Evolutionary conservation across 2,329 filamentous ascomycete genomes (phyloP).

Genomic region (Waltergamsia citrina): DNA sequence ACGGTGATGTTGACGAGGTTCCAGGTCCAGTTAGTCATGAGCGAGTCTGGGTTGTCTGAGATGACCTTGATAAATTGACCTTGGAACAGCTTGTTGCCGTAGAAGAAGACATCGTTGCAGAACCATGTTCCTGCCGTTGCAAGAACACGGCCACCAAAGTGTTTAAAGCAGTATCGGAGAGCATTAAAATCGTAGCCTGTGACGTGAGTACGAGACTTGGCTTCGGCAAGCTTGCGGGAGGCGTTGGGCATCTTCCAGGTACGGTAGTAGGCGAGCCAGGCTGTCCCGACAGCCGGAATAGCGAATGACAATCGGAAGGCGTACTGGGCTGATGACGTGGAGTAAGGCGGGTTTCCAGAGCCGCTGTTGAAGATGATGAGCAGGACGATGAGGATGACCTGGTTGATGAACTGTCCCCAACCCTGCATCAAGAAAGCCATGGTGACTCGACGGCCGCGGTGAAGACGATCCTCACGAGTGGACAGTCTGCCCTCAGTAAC

Average conservation of each 20-base stretch:
- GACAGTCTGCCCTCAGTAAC: conserved; percentile 80
- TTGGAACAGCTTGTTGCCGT: conserved; percentile 98
- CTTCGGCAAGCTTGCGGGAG: conserved; percentile 68
- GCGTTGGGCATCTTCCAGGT: conserved; percentile 89
- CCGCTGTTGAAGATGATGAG: conserved; percentile 84
- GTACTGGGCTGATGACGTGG: conserved; percentile 69
- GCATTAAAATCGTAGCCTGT: conserved; percentile 90
- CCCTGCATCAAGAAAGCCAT: conserved; percentile 97
- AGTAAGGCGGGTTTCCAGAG: conserved; percentile 66
- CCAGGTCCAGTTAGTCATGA: conserved; percentile 86
- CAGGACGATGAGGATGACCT: conserved; percentile 77
- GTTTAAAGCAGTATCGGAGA: conserved; percentile 63
- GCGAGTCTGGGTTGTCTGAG: conserved; percentile 55
- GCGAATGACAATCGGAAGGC: conserved; percentile 90
- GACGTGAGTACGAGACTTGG: conserved; percentile 79
- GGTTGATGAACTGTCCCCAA: conserved; percentile 95
- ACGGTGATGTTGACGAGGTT: conserved; percentile 87
- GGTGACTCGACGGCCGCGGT: conserved; percentile 92
- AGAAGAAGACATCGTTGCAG: conserved; percentile 97
- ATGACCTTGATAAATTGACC: conserved; percentile 80
- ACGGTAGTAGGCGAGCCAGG: conserved; percentile 95
- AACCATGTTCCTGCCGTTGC: conserved; percentile 90
- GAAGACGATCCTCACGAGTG: conserved; percentile 84
- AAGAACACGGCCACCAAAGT: conserved; percentile 79
- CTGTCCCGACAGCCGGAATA: conserved; percentile 78